phyloP scores from a whole-genome alignment of 306 rosid genomes.

The Vicia villosa region DNA sequence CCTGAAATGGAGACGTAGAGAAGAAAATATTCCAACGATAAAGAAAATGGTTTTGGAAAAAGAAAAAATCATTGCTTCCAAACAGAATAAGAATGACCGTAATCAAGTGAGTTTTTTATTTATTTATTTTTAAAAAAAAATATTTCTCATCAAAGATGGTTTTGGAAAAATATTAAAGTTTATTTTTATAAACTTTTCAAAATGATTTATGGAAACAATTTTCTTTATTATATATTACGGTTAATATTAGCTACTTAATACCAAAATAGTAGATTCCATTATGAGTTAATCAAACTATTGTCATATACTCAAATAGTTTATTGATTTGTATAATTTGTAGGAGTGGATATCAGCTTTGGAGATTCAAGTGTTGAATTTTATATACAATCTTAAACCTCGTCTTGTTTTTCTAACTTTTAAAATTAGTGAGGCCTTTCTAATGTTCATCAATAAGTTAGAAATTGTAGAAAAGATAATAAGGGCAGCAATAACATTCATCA shows the following conservation, averaged over 20 bases:
- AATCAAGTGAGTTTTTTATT: conserved; percentile 22
- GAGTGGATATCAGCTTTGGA: conserved; percentile 31
- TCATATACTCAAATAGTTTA: too few species aligned
- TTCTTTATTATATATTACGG: too few species aligned
- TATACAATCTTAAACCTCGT: conserved; percentile 29
- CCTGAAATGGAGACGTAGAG: conserved; percentile 17
- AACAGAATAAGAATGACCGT: neutral
- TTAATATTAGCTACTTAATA: too few species aligned
- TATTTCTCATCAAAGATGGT: too few species aligned
- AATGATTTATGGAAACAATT: too few species aligned
- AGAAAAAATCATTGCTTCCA: conserved; percentile 21
- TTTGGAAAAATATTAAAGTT: too few species aligned
- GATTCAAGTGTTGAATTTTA: conserved; percentile 34
- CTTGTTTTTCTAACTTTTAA: conserved; percentile 29
- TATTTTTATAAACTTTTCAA: too few species aligned
- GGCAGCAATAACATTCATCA: conserved; percentile 16
- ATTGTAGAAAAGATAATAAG: conserved; percentile 29
- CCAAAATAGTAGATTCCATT: too few species aligned
- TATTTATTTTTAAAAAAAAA: too few species aligned
- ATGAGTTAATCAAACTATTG: too few species aligned
- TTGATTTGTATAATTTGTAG: conserved; percentile 28
- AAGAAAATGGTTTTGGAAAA: conserved; percentile 25
- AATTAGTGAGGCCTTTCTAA: conserved; percentile 34
- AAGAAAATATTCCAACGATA: conserved; percentile 8
- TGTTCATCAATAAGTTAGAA: conserved; percentile 38